These are phyloP conservation scores for Bretschneidera sinensis DNA, from an alignment of 345 rosid genomes.

Conservation along the genomic window DNA sequence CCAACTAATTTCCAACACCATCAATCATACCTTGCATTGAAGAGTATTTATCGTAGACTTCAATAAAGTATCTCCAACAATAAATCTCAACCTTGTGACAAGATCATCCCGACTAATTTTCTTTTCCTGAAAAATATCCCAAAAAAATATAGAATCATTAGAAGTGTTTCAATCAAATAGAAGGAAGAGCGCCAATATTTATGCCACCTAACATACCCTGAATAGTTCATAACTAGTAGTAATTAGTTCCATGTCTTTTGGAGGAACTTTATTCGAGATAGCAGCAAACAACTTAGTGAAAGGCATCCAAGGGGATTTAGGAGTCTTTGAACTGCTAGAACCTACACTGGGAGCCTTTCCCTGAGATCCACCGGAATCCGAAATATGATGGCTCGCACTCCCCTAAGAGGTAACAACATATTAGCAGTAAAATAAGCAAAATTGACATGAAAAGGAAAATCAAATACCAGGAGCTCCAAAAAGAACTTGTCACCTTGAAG, in stretches of 20 bases:
- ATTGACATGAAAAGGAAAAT: neutral
- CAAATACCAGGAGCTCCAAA: neutral
- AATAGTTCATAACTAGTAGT: conserved; percentile 45
- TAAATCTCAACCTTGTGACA: conserved; percentile 54
- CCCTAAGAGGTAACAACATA: conserved; percentile 22
- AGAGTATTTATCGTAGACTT: conserved; percentile 67
- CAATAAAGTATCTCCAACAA: conserved; percentile 71
- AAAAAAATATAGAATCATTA: neutral
- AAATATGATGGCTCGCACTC: conserved; percentile 21
- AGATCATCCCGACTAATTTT: conserved; percentile 62
- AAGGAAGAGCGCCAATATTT: neutral
- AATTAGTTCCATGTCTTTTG: conserved; percentile 52
- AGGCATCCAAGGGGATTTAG: conserved; percentile 96
- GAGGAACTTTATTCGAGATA: conserved; percentile 59
- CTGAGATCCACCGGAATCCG: conserved; percentile 37
- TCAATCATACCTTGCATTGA: conserved; percentile 50
- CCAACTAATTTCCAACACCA: neutral
- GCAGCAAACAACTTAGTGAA: conserved; percentile 82
- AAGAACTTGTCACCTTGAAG: too few species aligned
- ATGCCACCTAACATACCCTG: conserved; percentile 45
- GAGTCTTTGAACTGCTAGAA: conserved; percentile 54
- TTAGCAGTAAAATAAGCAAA: neutral
- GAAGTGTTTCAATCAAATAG: neutral
- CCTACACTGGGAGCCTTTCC: conserved; percentile 55
- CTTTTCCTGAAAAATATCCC: conserved; percentile 41